Evolutionary conservation across 208 protist species (phyloP).

Genomic region (Endotrypanum monterogeii): DNA sequence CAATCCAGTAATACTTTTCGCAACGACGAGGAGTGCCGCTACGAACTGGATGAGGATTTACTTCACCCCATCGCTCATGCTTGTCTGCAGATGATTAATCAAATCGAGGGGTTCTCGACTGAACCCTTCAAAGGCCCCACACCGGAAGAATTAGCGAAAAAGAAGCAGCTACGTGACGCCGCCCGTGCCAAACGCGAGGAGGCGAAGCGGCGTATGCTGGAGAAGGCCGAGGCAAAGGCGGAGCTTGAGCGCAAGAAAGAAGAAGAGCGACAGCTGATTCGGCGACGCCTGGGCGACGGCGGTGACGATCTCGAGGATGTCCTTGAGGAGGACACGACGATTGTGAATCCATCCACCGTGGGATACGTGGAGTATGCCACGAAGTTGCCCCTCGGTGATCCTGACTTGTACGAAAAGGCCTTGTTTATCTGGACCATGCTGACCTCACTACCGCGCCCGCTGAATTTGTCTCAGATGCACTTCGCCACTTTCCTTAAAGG

Average conservation of each 20-base stretch:
- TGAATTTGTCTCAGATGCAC: slow-evolving; percentile 79
- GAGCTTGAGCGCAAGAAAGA: slow-evolving; percentile 54
- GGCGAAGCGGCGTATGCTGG: slow-evolving; percentile 39
- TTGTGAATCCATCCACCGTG: slow-evolving; percentile 41
- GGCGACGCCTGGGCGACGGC: slow-evolving; percentile 42
- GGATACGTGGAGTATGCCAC: slow-evolving; percentile 61
- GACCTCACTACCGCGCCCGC: slow-evolving; percentile 54
- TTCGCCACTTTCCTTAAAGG: slow-evolving; percentile 78
- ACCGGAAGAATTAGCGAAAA: slow-evolving; percentile 53
- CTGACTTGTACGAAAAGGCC: slow-evolving; percentile 64
- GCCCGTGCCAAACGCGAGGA: slow-evolving; percentile 71
- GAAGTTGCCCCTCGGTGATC: slow-evolving; percentile 37
- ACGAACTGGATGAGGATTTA: slow-evolving; percentile 87
- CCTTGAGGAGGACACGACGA: slow-evolving; percentile 50
- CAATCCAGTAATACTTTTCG: slow-evolving; percentile 53
- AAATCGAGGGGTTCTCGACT: slow-evolving; percentile 84
- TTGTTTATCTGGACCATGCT: slow-evolving; percentile 82
- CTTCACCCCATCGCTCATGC: slow-evolving; percentile 87
- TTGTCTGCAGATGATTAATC: slow-evolving; percentile 70
- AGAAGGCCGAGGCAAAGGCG: slow-evolving; percentile 52
- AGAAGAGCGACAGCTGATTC: slow-evolving; percentile 65
- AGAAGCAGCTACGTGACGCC: slow-evolving; percentile 55
- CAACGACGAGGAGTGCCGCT: slow-evolving; percentile 75
- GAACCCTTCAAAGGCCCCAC: slow-evolving; percentile 52
- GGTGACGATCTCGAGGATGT: slow-evolving; percentile 33